Base-by-base conservation (phyloP, 345 rosid species). In the Melastoma malabathricum region DNA sequence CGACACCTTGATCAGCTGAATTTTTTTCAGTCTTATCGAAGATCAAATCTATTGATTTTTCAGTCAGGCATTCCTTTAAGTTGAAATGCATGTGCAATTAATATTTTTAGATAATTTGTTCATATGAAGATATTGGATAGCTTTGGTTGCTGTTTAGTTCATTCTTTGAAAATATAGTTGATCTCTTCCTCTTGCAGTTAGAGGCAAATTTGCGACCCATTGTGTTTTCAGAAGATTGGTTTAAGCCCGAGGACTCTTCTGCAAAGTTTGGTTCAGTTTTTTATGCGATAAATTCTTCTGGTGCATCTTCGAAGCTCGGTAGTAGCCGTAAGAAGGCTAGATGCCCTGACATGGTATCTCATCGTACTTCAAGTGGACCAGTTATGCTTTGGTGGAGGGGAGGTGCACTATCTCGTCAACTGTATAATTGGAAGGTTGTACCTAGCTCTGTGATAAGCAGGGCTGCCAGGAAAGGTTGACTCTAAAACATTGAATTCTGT, bases 331-430 rank as follows among this genome's bases (percentile, higher is more conserved):
- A 77, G 66, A 76, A 69, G 66, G 76, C 68, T 50, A 71, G 67
- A 60, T 13, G 57, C 50, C 59, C 68, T 25, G 84, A 86, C 59
- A 48, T 48, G 50, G 83, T 79, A 57, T 65, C 77, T 49, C 51
- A 77, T 25, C 79, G 67, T 68, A 62, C 77, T 68, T 65, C 78
- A 38, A 69, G 76, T 52, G 96, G 87, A 59, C 72, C 82, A 55
- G 55, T 74, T 55, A 73, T 87, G 69, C 73, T 74, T 63, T 92
- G 96, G 96, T 82, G 96, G 96, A 92, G 98, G 59, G 98, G 98
- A 54, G 98, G 98, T 53, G 64, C 64, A 63, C 55, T 86, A 54
- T 86, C 98, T 59, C 80, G 86, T 55, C 77, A 54, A 60, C 54
- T 87, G 65, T 87, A 82, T 74, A 82, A 57, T 60, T 92, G 96